A percentile compares a stretch with the other conserved stretches of the same genome.
Evolutionary conservation across 2,329 filamentous ascomycete genomes (phyloP).

Genomic region (Alternaria hordeiaustralica): DNA sequence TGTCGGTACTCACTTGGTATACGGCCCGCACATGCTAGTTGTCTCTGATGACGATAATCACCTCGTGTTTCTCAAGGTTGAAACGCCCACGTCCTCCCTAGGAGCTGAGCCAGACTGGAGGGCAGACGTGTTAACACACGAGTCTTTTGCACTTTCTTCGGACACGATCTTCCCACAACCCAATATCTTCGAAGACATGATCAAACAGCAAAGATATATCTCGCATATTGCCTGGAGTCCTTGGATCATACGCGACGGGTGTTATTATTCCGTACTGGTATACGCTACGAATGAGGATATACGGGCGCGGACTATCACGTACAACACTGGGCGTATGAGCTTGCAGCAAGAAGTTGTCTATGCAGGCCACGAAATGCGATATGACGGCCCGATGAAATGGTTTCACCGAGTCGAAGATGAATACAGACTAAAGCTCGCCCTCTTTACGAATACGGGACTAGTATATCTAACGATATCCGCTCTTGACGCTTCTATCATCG

Average conservation of each 20-base stretch:
- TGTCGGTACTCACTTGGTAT: conserved; percentile 36
- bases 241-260: conserved; percentile 33
- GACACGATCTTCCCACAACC: conserved; percentile 20
- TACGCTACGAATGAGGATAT: conserved; percentile 47
- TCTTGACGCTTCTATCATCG: conserved; percentile 30
- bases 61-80: conserved; percentile 45
- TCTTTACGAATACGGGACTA: conserved; percentile 41
- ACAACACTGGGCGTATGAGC: conserved; percentile 17
- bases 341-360: conserved; percentile 35
- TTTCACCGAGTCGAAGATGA: conserved; percentile 22
- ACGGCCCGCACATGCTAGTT: conserved; percentile 44
- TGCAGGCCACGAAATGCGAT: conserved; percentile 25
- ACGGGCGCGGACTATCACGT: conserved; percentile 30
- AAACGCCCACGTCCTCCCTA: conserved; percentile 47
- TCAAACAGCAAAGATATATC: conserved; percentile 42
- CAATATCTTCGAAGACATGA: conserved; percentile 37
- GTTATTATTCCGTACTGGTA: conserved; percentile 40
- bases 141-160: conserved; percentile 23
- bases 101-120: conserved; percentile 35
- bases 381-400: conserved; percentile 41
- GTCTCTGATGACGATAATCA: conserved; percentile 53
- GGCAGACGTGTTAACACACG: conserved; percentile 34
- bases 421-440: conserved; percentile 32
- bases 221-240: conserved; percentile 51
- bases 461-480: conserved; percentile 33